These are phyloP conservation scores for Ophiostoma angusticollis DNA, from an alignment of 2,329 filamentous ascomycete genomes.

Conservation along the genomic window DNA sequence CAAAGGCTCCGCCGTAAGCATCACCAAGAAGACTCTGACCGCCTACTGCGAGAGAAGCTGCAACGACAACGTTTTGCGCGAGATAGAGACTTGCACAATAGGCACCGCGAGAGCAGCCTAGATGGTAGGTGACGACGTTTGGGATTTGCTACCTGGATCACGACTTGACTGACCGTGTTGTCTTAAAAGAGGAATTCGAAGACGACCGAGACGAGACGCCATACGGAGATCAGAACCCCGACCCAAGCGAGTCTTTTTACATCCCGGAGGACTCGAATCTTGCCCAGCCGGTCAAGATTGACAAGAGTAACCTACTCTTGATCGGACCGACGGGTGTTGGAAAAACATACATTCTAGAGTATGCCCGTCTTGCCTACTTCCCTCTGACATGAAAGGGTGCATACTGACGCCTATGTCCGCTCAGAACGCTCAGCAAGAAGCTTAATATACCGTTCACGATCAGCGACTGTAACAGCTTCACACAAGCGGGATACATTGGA, in stretches of 20 bases:
- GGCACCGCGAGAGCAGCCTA: slow-evolving; percentile 49
- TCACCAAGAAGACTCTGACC: slow-evolving; percentile 59
- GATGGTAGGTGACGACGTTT: slow-evolving; percentile 48
- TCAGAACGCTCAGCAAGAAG: slow-evolving; percentile 75
- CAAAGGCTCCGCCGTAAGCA: slow-evolving; percentile 69
- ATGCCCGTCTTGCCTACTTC: not conserved
- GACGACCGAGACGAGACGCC: slow-evolving; percentile 29
- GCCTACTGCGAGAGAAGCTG: slow-evolving; percentile 46
- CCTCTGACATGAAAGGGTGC: accelerated
- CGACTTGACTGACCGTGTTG: slow-evolving; percentile 9
- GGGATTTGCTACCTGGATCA: slow-evolving; percentile 15
- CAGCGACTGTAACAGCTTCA: slow-evolving; percentile 90
- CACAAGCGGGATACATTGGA: slow-evolving; percentile 92
- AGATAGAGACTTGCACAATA: slow-evolving; percentile 47
- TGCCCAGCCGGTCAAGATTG: slow-evolving; percentile 54
- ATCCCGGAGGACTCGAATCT: slow-evolving; percentile 32
- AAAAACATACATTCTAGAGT: slow-evolving; percentile 85
- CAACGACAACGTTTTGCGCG: slow-evolving; percentile 58
- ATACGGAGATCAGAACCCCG: slow-evolving; percentile 13
- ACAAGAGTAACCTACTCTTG: slow-evolving; percentile 89
- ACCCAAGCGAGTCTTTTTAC: slow-evolving; percentile 30
- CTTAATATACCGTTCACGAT: slow-evolving; percentile 94
- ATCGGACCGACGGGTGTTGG: slow-evolving; percentile 89
- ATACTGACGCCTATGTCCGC: slow-evolving; percentile 15
- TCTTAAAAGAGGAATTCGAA: slow-evolving; percentile 39